A percentile compares a stretch with the other conserved stretches of the same genome.
These are phyloP conservation scores for Torulaspora gathmanii DNA, from an alignment of 805 yeast species.

Conservation along the genomic window DNA sequence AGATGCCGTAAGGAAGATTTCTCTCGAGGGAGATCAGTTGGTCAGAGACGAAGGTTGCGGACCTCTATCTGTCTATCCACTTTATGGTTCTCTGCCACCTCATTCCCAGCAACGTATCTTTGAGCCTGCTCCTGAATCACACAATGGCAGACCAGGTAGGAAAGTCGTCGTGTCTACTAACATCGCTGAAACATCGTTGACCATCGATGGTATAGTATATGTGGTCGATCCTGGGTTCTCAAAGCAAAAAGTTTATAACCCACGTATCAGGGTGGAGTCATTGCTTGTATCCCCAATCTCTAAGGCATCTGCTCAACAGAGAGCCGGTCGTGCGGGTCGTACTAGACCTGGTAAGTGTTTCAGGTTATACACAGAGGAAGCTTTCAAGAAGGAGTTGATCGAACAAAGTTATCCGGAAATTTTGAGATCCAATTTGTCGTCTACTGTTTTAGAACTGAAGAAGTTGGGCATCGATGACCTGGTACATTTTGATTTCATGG, in stretches of 20 bases:
- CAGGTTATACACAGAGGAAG: slow-evolving; percentile 93
- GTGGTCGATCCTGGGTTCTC: slow-evolving; percentile 98
- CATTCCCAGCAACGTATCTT: slow-evolving; percentile 91
- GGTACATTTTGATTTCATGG: slow-evolving; percentile 98
- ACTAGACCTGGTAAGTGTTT: slow-evolving; percentile 98
- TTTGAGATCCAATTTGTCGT: slow-evolving; percentile 81
- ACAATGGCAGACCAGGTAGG: slow-evolving; percentile 88
- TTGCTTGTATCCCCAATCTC: slow-evolving; percentile 92
- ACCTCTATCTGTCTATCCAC: slow-evolving; percentile 82
- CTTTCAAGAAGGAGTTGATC: slow-evolving; percentile 85
- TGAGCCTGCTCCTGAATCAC: slow-evolving; percentile 75
- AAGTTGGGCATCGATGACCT: slow-evolving; percentile 92
- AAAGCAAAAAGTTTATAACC: slow-evolving; percentile 94
- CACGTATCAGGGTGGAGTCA: slow-evolving; percentile 92
- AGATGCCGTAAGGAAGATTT: slow-evolving; percentile 86
- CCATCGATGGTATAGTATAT: slow-evolving; percentile 95
- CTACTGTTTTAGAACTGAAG: slow-evolving; percentile 87
- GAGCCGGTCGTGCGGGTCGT: slow-evolving; percentile 99
- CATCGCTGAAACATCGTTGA: slow-evolving; percentile 95
- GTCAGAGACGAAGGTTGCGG: slow-evolving; percentile 88
- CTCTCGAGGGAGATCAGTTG: slow-evolving; percentile 83
- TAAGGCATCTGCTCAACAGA: slow-evolving; percentile 94
- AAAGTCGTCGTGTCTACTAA: slow-evolving; percentile 89
- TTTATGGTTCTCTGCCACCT: slow-evolving; percentile 96
- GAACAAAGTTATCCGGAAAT: slow-evolving; percentile 97